These are phyloP conservation scores for Golubevia sp. DNA, from an alignment of 1,284 basidiomycete genomes.

Conservation along the genomic window DNA sequence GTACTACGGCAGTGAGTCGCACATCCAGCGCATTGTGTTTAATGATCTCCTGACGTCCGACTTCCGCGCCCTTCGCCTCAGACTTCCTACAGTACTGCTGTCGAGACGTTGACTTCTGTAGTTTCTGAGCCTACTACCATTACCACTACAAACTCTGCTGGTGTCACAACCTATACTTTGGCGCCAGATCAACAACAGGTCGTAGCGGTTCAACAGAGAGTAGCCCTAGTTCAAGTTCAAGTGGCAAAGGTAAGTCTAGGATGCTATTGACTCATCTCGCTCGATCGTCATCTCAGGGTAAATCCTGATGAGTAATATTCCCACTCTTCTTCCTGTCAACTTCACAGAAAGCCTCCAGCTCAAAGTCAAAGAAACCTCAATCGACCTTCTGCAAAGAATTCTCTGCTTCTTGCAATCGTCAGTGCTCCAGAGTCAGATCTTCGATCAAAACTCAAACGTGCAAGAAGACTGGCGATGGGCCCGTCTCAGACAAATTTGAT, in stretches of 20 bases:
- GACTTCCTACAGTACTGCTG: too few species aligned
- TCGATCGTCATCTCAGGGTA: not conserved
- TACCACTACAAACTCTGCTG: too few species aligned
- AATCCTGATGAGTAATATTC: too few species aligned
- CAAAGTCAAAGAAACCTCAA: not conserved
- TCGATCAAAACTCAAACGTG: not conserved
- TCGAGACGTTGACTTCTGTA: too few species aligned
- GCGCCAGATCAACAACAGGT: too few species aligned
- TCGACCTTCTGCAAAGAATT: not conserved
- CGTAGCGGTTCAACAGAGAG: too few species aligned
- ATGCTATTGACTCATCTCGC: not conserved
- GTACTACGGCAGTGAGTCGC: too few species aligned
- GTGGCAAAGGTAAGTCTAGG: not conserved
- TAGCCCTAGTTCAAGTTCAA: not conserved
- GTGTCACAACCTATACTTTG: too few species aligned
- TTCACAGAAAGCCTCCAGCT: not conserved
- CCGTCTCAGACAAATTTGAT: not conserved
- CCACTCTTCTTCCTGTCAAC: not conserved
- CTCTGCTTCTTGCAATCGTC: not conserved
- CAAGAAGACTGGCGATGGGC: not conserved
- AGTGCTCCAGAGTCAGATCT: not conserved
- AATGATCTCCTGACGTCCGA: too few species aligned
- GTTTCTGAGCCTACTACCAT: too few species aligned
- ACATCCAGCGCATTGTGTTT: too few species aligned
- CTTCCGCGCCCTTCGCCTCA: too few species aligned